phyloP scores from a whole-genome alignment of 306 rosid species.

The Acacia crassicarpa region DNA sequence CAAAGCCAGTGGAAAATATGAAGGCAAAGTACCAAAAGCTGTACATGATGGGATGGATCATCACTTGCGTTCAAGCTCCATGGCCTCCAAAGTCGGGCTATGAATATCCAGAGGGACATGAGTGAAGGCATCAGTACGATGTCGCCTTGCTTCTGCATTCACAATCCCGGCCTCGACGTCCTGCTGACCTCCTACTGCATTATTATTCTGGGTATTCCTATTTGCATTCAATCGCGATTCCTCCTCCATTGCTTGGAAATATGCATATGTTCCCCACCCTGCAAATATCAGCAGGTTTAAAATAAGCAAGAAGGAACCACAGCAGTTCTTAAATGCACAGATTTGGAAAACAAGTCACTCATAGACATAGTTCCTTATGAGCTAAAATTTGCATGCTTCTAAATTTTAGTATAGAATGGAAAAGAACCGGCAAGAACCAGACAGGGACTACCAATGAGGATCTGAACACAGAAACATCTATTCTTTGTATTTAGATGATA shows the following conservation, averaged over 20 bases:
- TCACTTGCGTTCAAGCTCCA: constrained; percentile 60
- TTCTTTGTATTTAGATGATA: constrained; percentile 12
- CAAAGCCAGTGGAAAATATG: background rate
- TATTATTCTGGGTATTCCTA: constrained; percentile 19
- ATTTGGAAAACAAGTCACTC: background rate
- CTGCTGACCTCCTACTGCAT: constrained; percentile 26
- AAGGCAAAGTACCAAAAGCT: constrained; percentile 4
- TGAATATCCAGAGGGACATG: constrained; percentile 25
- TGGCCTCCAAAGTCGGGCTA: constrained; percentile 51
- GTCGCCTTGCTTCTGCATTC: constrained; percentile 33
- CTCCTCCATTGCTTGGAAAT: constrained; percentile 60
- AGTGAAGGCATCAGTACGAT: constrained; percentile 28
- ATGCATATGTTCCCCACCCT: constrained; percentile 98
- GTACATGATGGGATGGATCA: constrained; percentile 27
- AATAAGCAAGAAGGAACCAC: background rate
- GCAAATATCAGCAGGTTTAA: constrained; percentile 24
- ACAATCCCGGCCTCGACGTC: constrained; percentile 24
- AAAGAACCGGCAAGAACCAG: background rate
- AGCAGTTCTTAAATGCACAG: background rate
- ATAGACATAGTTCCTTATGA: background rate
- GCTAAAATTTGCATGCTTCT: background rate
- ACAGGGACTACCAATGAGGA: constrained; percentile 2
- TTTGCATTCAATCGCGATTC: constrained; percentile 39
- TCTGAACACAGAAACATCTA: background rate
- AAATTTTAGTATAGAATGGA: background rate